Evolutionary conservation across 441 rosid species (phyloP), one percentile per base, ranked within the genome.

Genomic region (Rhodomyrtus psidioides): DNA sequence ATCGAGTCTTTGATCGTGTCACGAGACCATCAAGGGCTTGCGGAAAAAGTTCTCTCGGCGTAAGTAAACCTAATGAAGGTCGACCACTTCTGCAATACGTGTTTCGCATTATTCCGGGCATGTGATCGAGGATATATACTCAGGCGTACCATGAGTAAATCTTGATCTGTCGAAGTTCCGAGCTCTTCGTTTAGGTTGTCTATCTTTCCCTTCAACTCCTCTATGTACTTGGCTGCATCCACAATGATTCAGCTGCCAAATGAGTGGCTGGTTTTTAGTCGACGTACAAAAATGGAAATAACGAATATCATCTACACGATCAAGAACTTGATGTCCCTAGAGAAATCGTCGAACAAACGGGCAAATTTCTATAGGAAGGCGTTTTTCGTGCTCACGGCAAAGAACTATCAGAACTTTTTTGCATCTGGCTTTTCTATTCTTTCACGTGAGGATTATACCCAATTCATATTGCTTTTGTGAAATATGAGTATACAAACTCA

Each of bases 201-300:
- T 26, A 96, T 95, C 90, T 92, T 96, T 75, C 92, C 83, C 91
- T 94, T 97, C 59, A 95, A 95, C 87, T 93, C 94, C 89, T 91
- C 89, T 76, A 96, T 96, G 87, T 95, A 94, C 86, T 94, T 94
- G 4, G 98, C 91, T 53, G 99, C 98, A 87, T 96, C 98, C 55
- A 90, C 91, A 74, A 95, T 90, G 91, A 96, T 94, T 84, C 83
- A 90, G 83, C 99, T 97, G 92, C 85, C 82, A 49, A 62, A 56
- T 88, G 85, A n/a, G 51, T 58, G 27, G n/a, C 79, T 34, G 79
- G 39, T 65, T 12, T 34, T 65, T 34, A 19, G 79, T 65, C 79
- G 17, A 54, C 30, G 51, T 75, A 75, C 42, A 34, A 65, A 62
- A 26, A 81, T 19, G 42, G 34, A 42, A 30, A 21, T n/a, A 54